A percentile compares a stretch with the other conserved stretches of the same genome.
Conservation (phyloP, 176 grass and related monocot species). For the Carex parvula region DNA sequence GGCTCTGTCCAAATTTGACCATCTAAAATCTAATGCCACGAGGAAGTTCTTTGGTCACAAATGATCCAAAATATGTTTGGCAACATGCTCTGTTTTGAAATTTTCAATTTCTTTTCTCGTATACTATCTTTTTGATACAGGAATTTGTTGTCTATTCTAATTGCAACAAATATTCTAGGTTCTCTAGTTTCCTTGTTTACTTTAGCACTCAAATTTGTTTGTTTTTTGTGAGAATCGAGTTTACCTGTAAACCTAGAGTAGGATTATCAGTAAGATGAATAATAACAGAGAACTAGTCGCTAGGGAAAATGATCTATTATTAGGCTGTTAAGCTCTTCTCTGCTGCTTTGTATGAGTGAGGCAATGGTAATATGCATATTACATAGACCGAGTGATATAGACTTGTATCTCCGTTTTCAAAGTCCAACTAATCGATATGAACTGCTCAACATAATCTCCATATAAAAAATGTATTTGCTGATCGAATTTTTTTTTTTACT, state of each 20-base stretch:
- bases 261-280: background rate
- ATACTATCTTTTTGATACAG: background rate
- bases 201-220: background rate
- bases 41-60: slow-evolving; percentile 45
- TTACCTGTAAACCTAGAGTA: slow-evolving; percentile 8
- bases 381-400: too few species aligned
- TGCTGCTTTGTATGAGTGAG: background rate
- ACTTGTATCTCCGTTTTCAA: too few species aligned
- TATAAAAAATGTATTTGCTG: too few species aligned
- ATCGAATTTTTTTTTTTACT: too few species aligned
- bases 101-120: background rate
- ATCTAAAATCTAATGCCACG: slow-evolving; percentile 40
- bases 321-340: background rate
- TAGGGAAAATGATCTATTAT: background rate
- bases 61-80: slow-evolving; percentile 30
- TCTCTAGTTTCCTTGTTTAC: background rate
- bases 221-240: background rate
- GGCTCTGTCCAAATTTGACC: slow-evolving; percentile 27
- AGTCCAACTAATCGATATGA: too few species aligned
- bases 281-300: background rate
- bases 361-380: too few species aligned
- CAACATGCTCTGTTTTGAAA: background rate
- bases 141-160: background rate
- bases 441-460: too few species aligned
- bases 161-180: background rate